Evolutionary conservation across 2,329 filamentous ascomycete species (phyloP), one percentile per base, ranked within the genome.

Genomic region (Albifimbria verrucaria): DNA sequence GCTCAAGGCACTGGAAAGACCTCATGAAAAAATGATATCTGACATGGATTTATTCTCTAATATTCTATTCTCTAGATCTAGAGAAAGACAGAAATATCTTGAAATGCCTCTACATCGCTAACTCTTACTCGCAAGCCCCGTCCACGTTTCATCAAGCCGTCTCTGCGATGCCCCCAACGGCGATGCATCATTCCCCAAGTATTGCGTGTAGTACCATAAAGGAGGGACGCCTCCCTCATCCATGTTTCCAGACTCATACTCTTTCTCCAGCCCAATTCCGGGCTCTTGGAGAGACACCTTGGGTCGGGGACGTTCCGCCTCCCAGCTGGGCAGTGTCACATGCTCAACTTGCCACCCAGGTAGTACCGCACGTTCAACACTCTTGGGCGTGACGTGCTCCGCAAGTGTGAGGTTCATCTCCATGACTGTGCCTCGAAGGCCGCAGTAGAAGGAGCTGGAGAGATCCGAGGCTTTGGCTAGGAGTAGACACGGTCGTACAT

Each of bases 381-480:
- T 45, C 1, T 57, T 49, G 3, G 48, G 9, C 1, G 22, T 22
- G 2, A 52, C 20, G 36, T 69, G 65, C 12, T 63, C 59, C 5
- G 60, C 59, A 2, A 71, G 62, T n/a, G 53, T 54, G 9, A 66
- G 57, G 20, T 63, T 63, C 50, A 75, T 69, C 57, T 82, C 77
- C 7, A 76, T 66, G 2, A 82, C 65, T 6, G 70, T 71, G 10
- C 76, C 77, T 4, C 75, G 72, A 11, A 81, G 65, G 3, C 79
- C 79, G 12, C 75, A 71, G 62, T 80, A 82, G 43, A 83, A 70
- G 7, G 72, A 74, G 3, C 73, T 71, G 1, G 77, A 76, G 5
- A 72, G 47, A 50, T 80, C 76, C 0, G 76, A 76, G 0, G 75
- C 65, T 47, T 77, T 76, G 10, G 76, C 72, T 1, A 83, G 9